Percentiles rank a stretch among this genome's conserved stretches.
Evolutionary conservation across 805 yeast species (phyloP).

Genomic region (Candida fluviatilis): DNA sequence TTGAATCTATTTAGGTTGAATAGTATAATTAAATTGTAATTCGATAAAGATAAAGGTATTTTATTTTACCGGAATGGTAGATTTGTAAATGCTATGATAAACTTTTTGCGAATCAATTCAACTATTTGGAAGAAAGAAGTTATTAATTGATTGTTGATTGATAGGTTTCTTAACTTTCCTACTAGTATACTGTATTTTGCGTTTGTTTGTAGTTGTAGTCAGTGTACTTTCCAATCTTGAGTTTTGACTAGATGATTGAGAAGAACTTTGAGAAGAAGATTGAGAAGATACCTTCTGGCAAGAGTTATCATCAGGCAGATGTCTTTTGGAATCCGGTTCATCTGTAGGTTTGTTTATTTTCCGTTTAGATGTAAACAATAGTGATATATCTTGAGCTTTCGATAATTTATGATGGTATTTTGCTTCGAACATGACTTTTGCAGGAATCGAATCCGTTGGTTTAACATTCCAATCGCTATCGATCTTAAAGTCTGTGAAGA

Average conservation of each 20-base stretch:
- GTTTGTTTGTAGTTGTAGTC: conserved; percentile 5
- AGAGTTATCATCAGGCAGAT: too few relatives aligned
- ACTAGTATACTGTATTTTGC: conserved; percentile 14
- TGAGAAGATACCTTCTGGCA: too few relatives aligned
- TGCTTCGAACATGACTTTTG: conserved; percentile 45
- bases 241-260: background rate
- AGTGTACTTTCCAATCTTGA: background rate
- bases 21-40: background rate
- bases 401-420: conserved; percentile 39
- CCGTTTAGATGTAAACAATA: conserved; percentile 18
- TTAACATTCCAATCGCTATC: conserved; percentile 5
- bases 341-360: conserved; percentile 1
- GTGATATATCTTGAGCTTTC: conserved; percentile 30
- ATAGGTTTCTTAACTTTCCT: conserved; percentile 13
- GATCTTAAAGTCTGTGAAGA: conserved; percentile 59
- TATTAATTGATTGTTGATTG: conserved; percentile 20
- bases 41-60: conserved; percentile 1
- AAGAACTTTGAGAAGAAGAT: too few relatives aligned
- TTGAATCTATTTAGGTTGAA: conserved; percentile 1
- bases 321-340: background rate
- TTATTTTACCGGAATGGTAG: conserved; percentile 4
- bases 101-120: too few relatives aligned
- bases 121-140: conserved; percentile 16
- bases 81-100: background rate
- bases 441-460: conserved; percentile 19